phyloP scores from a whole-genome alignment of 768 basidiomycete species.

The Pulveroboletus ravenelii region DNA sequence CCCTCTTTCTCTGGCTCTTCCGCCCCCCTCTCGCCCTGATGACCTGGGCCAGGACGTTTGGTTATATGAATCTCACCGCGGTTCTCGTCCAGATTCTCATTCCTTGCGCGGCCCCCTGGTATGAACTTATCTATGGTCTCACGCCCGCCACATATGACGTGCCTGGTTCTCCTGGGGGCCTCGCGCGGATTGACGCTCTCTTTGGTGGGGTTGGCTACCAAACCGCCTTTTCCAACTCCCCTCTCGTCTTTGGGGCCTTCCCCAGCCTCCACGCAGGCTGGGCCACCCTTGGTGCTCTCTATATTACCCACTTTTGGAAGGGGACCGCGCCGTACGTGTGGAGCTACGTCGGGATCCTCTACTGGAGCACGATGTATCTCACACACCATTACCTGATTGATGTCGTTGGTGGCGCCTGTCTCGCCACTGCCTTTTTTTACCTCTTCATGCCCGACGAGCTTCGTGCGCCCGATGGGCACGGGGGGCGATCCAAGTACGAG shows the following conservation, averaged over 20 bases:
- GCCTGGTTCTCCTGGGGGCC: constrained; percentile 89
- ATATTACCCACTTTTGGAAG: constrained; percentile 94
- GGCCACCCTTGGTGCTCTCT: constrained; percentile 89
- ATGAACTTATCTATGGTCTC: constrained; percentile 93
- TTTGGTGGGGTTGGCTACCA: constrained; percentile 77
- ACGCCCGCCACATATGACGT: constrained; percentile 92
- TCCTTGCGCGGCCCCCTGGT: constrained; percentile 96
- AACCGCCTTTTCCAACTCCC: constrained; percentile 76
- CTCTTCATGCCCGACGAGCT: constrained; percentile 80
- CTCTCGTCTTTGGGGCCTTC: constrained; percentile 95
- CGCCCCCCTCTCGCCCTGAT: constrained; percentile 74
- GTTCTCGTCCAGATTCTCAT: constrained; percentile 85
- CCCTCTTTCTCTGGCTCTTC: constrained; percentile 85
- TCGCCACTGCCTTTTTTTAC: constrained; percentile 86
- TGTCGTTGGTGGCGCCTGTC: constrained; percentile 88
- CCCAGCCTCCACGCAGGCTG: constrained; percentile 89
- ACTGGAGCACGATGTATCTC: constrained; percentile 99
- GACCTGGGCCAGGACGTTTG: constrained; percentile 83
- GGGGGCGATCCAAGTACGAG: constrained; percentile 58
- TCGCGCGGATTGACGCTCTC: constrained; percentile 86
- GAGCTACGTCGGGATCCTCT: constrained; percentile 80
- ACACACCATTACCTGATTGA: constrained; percentile 99
- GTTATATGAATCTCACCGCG: constrained; percentile 87
- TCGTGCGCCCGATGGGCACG: constrained; percentile 45
- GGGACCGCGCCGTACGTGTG: constrained; percentile 62